A percentile compares a stretch with the other conserved stretches of the same genome.
phyloP scores from a whole-genome alignment of 2,329 filamentous ascomycete genomes.

The Ceratocystis ficicola region DNA sequence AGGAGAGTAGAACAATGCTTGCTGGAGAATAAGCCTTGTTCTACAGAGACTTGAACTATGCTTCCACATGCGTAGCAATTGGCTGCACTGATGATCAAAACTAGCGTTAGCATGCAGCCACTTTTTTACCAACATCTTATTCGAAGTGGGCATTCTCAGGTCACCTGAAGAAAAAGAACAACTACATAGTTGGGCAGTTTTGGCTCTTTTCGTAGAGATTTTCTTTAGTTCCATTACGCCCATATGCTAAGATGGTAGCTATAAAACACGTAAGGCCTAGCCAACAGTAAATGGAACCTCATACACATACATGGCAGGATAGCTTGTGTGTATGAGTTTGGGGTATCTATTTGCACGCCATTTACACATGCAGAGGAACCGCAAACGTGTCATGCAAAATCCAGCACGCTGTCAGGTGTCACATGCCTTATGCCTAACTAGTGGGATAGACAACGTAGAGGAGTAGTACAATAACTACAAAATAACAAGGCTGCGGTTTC shows the following conservation, averaged over 20 bases:
- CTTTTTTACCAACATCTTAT: no score
- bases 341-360: neutral
- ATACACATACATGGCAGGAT: neutral
- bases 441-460: neutral
- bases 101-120: no score
- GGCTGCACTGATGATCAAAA: no score
- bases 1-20: no score
- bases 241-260: neutral
- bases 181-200: no score
- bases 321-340: neutral
- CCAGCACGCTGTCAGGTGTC: conserved; percentile 1
- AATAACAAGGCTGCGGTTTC: neutral
- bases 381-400: conserved; percentile 8
- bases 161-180: no score
- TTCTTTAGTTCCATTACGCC: no score
- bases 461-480: neutral
- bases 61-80: no score
- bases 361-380: conserved; percentile 1
- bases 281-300: neutral
- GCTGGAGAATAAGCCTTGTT: no score
- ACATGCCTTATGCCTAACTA: neutral
- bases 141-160: no score
- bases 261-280: neutral
- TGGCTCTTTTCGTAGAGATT: no score
- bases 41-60: no score